Evolutionary conservation across 2,329 filamentous ascomycete genomes (phyloP).

Genomic region (Fonsecaea monophora): DNA sequence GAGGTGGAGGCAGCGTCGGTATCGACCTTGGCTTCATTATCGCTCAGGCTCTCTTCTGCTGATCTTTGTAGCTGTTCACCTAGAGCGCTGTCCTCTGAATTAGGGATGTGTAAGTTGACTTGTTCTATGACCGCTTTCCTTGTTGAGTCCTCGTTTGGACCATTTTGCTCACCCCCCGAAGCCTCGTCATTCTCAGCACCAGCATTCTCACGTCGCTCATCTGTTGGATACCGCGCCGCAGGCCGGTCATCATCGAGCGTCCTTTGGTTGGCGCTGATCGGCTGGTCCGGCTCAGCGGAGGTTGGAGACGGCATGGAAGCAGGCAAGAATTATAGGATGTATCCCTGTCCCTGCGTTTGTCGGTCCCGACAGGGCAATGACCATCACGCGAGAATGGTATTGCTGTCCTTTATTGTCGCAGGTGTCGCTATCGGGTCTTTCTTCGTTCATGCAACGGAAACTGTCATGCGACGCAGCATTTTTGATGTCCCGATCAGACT

Average conservation of each 20-base stretch:
- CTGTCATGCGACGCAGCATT: not conserved
- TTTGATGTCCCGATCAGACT: not conserved
- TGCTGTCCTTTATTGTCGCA: not conserved
- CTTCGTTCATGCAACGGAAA: conserved; percentile 1
- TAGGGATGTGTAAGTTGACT: conserved; percentile 14
- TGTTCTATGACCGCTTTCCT: not conserved
- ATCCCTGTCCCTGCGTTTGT: conserved; percentile 2
- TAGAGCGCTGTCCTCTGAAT: conserved; percentile 32
- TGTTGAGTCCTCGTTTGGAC: not conserved
- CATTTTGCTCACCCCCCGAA: not conserved
- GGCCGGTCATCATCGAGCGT: not conserved
- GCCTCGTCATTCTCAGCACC: conserved; percentile 9
- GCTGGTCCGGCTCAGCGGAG: conserved; percentile 25
- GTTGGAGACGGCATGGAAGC: conserved; percentile 30
- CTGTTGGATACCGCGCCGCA: not conserved
- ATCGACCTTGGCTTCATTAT: conserved; percentile 22
- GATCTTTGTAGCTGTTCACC: conserved; percentile 36
- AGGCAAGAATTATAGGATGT: not conserved
- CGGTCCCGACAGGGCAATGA: not conserved
- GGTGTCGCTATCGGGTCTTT: not conserved
- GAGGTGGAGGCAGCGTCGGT: conserved; percentile 10
- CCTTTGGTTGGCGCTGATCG: conserved; percentile 18
- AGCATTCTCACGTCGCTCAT: not conserved
- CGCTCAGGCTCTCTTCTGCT: conserved; percentile 31
- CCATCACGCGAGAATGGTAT: conserved; percentile 9